These are phyloP conservation scores for Termitomyces sp. DNA, from an alignment of 768 basidiomycete genomes.

Conservation along the genomic window DNA sequence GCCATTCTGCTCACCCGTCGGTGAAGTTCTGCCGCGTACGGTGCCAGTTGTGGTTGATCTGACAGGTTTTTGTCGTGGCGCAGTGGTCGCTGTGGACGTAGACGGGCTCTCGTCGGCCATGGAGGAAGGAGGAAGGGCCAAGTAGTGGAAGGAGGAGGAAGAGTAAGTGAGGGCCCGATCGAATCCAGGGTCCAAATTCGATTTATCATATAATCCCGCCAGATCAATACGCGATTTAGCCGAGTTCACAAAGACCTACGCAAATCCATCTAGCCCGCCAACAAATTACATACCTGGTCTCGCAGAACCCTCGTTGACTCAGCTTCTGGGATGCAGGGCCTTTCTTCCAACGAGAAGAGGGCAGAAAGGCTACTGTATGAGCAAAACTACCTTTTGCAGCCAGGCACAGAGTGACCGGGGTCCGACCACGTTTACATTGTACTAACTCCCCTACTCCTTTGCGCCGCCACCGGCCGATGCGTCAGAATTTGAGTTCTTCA, in stretches of 20 bases:
- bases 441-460: conserved; percentile 12
- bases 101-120: conserved; percentile 37
- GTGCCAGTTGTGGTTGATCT: conserved; percentile 37
- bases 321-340: conserved; percentile 4
- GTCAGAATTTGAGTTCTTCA: conserved; percentile 12
- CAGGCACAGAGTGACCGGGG: conserved; percentile 15
- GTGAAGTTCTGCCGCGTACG: conserved; percentile 50
- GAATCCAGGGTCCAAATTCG: conserved; percentile 19
- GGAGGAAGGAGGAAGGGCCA: conserved; percentile 8
- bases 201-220: conserved; percentile 18
- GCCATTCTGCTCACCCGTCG: conserved; percentile 40
- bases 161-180: conserved; percentile 20
- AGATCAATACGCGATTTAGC: conserved; percentile 15
- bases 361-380: conserved; percentile 11
- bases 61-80: conserved; percentile 36
- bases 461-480: conserved; percentile 12
- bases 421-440: conserved; percentile 10
- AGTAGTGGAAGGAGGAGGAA: conserved; percentile 20
- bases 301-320: conserved; percentile 9
- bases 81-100: conserved; percentile 32
- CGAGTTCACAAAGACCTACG: conserved; percentile 8
- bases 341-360: conserved; percentile 8
- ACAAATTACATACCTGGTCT: conserved; percentile 8
- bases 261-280: conserved; percentile 8
- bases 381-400: conserved; percentile 5